Conservation (phyloP, 768 basidiomycete genomes). For the Boletus tylopilopsis region DNA sequence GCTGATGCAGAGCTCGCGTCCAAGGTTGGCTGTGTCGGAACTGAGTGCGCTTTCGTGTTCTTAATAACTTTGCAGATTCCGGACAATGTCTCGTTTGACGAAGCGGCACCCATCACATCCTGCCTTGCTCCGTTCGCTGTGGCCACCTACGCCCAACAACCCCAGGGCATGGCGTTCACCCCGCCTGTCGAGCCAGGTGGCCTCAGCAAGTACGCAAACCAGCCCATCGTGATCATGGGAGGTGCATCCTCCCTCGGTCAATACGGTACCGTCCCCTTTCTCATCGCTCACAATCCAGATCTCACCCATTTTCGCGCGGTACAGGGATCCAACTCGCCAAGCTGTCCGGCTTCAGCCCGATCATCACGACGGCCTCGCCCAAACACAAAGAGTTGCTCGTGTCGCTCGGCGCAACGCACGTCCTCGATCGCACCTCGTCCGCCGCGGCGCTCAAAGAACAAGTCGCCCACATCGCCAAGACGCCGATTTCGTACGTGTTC, state of each 20-base stretch:
- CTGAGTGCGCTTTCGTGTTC: not conserved
- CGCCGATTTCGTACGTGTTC: conserved; percentile 7
- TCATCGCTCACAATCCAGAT: no score
- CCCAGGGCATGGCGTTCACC: conserved; percentile 22
- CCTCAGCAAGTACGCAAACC: conserved; percentile 29
- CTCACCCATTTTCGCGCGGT: not conserved
- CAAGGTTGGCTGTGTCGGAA: conserved; percentile 7
- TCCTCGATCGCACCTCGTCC: conserved; percentile 29
- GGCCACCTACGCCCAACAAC: conserved; percentile 30
- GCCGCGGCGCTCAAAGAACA: conserved; percentile 7
- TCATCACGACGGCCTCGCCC: conserved; percentile 36
- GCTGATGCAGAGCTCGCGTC: conserved; percentile 18
- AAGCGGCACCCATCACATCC: conserved; percentile 34
- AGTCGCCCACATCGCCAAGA: not conserved
- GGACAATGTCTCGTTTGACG: conserved; percentile 31
- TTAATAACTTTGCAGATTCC: conserved; percentile 25
- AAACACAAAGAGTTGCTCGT: conserved; percentile 27
- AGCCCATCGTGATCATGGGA: conserved; percentile 33
- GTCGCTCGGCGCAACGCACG: conserved; percentile 35
- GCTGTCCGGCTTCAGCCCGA: conserved; percentile 32
- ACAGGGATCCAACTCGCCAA: conserved; percentile 32
- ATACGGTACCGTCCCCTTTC: conserved; percentile 22
- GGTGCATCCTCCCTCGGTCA: conserved; percentile 39
- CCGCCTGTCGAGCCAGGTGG: conserved; percentile 28
- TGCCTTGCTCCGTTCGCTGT: conserved; percentile 32